Evolutionary conservation across 2,329 filamentous ascomycete genomes (phyloP).

Genomic region (Cryphonectria parasitica): DNA sequence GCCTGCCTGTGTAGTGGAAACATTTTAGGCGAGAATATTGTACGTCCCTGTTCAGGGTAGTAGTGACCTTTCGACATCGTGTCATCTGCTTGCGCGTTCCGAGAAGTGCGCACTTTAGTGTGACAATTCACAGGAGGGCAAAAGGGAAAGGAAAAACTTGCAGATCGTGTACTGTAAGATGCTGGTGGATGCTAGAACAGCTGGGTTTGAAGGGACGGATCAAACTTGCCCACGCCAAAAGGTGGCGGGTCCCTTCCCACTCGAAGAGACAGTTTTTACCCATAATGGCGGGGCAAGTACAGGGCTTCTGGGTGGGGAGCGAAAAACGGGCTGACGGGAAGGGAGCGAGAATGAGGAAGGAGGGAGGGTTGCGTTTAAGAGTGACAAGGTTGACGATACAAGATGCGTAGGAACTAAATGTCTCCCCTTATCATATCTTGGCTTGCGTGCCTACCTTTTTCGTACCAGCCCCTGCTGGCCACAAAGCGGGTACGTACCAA

Average conservation of each 20-base stretch:
- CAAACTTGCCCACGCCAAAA: background rate
- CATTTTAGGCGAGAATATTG: background rate
- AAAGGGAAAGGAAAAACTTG: background rate
- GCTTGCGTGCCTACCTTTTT: conserved; percentile 1
- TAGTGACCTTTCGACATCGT: background rate
- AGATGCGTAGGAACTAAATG: background rate
- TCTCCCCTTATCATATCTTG: background rate
- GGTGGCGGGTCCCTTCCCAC: background rate
- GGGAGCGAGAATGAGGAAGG: conserved; percentile 10
- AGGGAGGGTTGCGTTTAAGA: background rate
- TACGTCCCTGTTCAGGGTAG: background rate
- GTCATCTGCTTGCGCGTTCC: background rate
- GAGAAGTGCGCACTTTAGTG: background rate
- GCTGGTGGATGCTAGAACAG: background rate
- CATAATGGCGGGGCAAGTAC: background rate
- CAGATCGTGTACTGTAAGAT: background rate
- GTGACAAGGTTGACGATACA: background rate
- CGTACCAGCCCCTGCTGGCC: background rate
- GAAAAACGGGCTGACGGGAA: background rate
- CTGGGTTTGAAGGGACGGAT: too few relatives aligned
- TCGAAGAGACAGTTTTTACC: background rate
- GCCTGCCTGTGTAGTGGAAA: background rate
- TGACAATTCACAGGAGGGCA: background rate
- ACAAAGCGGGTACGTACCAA: background rate
- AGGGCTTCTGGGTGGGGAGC: too few relatives aligned